phyloP scores from a whole-genome alignment of 164 flowering plant species.

The Cinnamomum micranthum region DNA sequence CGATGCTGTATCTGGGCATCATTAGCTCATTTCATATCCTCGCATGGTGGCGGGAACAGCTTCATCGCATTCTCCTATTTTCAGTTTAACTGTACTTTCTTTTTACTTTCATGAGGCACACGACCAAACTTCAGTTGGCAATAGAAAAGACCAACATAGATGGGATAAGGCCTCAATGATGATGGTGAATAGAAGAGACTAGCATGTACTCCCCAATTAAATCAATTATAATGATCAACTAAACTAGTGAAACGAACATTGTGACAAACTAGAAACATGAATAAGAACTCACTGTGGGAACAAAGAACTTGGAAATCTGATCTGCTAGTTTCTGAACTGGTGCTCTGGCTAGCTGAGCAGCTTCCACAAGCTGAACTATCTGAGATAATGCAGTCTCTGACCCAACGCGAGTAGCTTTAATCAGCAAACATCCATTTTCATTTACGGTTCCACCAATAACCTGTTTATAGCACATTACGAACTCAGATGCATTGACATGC shows the following conservation, averaged over 20 bases:
- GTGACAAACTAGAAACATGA: not conserved
- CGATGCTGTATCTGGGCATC: too few species aligned
- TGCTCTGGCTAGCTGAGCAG: slow-evolving; percentile 90
- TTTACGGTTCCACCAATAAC: slow-evolving; percentile 93
- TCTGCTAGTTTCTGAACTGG: slow-evolving; percentile 93
- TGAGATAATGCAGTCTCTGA: slow-evolving; percentile 91
- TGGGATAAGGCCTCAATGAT: too few species aligned
- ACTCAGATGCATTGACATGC: not conserved
- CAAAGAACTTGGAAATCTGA: slow-evolving; percentile 76
- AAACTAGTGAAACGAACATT: too few species aligned
- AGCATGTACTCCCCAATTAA: too few species aligned
- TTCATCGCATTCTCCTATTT: too few species aligned
- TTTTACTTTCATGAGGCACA: not conserved
- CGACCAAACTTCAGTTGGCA: not conserved
- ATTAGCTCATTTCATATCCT: too few species aligned
- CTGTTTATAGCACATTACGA: slow-evolving; percentile 28
- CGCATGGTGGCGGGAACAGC: too few species aligned
- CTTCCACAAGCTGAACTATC: slow-evolving; percentile 91
- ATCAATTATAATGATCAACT: not conserved
- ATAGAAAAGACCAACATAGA: not conserved
- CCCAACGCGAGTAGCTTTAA: slow-evolving; percentile 92
- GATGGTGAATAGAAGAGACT: too few species aligned
- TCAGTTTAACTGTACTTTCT: too few species aligned
- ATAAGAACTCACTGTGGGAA: slow-evolving; percentile 61
- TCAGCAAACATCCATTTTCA: slow-evolving; percentile 72